Base-by-base conservation (phyloP, 805 yeast genomes). In the Cyberlindnera sargentensis region DNA sequence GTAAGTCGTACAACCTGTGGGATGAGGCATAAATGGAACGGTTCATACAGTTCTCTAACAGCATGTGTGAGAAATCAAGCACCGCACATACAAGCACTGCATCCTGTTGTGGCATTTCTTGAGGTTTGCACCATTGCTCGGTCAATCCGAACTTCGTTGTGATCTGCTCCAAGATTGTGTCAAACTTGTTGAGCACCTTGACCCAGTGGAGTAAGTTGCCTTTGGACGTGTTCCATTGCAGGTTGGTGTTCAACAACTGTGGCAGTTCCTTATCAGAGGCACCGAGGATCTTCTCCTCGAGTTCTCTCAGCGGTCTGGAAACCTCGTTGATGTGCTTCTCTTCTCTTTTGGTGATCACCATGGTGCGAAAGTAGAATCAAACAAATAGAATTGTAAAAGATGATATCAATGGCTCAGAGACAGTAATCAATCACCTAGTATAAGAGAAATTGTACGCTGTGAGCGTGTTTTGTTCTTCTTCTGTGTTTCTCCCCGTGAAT, bases 151-250 rank as follows among this genome's bases (percentile, higher is more conserved):
- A 83, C 47, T 76, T 76, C 6, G 63, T 63, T 11, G 84, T 73
- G 24, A 73, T 65, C 4, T 55, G 52, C 41, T 79, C 84, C 42
- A 86, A 65, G 6, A 86, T 71, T 9, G 68, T 72, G 58, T 90
- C 96, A 56, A 90, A 78, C 52, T 82, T 70, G 60, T 88, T 84
- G 52, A 91, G 67, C 1, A 86, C 78, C 0, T 82, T 74, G 28
- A 85, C 75, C 93, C 95, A 90, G 46, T 80, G 81, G 47, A 73
- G 73, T 31, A 91, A 62, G 52, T 86, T 84, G 32, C 84, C 85
- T 47, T 78, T 69, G 7, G 87, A 82, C 25, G 80, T 65, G 29
- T 73, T 73, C 88, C 88, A 81, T 15, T 53, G 57, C 47, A 68
- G 52, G 46, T 74, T 66, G 3, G 47, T 48, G 10, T 56, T 56